phyloP scores from a whole-genome alignment of 768 basidiomycete species.

The Collybiopsis confluens region DNA sequence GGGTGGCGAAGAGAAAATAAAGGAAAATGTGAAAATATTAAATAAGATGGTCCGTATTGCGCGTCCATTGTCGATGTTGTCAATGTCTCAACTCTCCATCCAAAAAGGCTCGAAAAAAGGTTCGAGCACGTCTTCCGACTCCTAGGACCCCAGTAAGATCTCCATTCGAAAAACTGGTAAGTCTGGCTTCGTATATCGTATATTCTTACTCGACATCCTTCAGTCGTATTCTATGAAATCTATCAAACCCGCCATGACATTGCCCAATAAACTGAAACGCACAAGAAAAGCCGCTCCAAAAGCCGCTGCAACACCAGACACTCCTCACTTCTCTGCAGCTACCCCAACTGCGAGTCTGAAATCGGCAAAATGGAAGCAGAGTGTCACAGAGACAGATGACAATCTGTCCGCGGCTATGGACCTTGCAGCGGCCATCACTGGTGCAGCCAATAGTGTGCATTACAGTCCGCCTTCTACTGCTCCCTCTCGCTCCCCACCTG shows the following conservation, averaged over 20 bases:
- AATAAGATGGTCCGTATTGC: conserved; percentile 39
- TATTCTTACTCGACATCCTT: too few species aligned
- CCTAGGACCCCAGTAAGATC: too few species aligned
- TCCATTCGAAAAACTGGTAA: too few species aligned
- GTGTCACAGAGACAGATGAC: conserved; percentile 3
- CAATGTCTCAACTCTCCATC: too few species aligned
- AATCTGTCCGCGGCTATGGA: background rate
- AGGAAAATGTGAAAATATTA: conserved; percentile 42
- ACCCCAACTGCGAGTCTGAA: background rate
- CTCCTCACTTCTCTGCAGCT: background rate
- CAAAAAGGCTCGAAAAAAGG: too few species aligned
- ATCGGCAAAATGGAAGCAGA: conserved; percentile 4
- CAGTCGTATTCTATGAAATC: conserved; percentile 52
- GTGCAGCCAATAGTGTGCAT: background rate
- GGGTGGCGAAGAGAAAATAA: conserved; percentile 50
- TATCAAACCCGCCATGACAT: conserved; percentile 45
- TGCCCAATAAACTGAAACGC: conserved; percentile 30
- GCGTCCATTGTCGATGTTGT: background rate
- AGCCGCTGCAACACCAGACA: background rate
- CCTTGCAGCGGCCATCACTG: conserved; percentile 1
- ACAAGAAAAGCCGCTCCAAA: conserved; percentile 24
- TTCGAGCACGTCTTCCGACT: too few species aligned
- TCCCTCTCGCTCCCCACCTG: background rate
- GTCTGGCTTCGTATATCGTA: too few species aligned
- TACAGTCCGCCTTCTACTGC: too few species aligned